Evolutionary conservation across 2,329 filamentous ascomycete genomes (phyloP).

Genomic region (Emergomyces orientalis): DNA sequence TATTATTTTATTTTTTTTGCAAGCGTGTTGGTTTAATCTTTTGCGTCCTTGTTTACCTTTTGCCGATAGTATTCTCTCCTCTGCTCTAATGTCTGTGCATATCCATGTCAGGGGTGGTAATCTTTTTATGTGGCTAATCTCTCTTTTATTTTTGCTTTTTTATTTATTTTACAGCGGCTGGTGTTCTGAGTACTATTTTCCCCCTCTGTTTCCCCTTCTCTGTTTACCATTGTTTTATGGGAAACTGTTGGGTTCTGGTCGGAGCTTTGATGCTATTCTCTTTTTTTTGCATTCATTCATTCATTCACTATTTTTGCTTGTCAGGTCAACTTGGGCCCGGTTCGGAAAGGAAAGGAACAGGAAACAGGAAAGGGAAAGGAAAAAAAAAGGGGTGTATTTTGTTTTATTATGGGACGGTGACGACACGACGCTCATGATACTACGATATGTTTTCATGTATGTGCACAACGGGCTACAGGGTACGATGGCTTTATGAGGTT

Average conservation of each 20-base stretch:
- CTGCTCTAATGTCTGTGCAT: constrained; percentile 3
- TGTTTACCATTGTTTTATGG: neutral
- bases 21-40: constrained; percentile 3
- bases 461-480: constrained; percentile 24
- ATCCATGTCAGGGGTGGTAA: constrained; percentile 12
- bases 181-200: neutral
- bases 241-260: neutral
- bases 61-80: constrained; percentile 8
- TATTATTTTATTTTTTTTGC: neutral
- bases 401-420: constrained; percentile 20
- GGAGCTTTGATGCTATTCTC: constrained; percentile 19
- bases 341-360: neutral
- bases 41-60: constrained; percentile 10
- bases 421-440: constrained; percentile 26
- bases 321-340: neutral
- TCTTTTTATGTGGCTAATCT: constrained; percentile 15
- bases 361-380: neutral
- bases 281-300: neutral
- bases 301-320: neutral
- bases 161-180: constrained; percentile 16
- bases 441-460: constrained; percentile 24
- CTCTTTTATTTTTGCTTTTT: constrained; percentile 14
- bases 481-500: constrained; percentile 23
- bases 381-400: neutral
- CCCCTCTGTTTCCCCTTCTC: neutral